Percentiles rank a stretch among this genome's conserved stretches.
phyloP scores from a whole-genome alignment of 2,329 filamentous ascomycete genomes.

The Emericellopsis cladophorae region DNA sequence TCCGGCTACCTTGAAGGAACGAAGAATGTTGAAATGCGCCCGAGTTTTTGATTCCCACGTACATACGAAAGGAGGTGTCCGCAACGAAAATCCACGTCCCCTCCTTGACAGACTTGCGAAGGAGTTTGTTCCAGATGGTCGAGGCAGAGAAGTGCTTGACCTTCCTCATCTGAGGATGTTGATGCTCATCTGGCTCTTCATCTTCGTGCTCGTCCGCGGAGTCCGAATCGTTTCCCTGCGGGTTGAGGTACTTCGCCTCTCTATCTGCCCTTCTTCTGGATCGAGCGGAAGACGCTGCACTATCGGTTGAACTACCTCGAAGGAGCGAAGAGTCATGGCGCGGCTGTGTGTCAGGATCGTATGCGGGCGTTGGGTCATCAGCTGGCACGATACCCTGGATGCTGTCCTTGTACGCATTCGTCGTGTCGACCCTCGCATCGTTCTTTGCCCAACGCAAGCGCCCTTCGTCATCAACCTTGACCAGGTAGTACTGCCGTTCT shows the following conservation, averaged over 20 bases:
- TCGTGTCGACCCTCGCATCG: conserved; percentile 63
- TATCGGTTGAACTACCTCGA: conserved; percentile 11
- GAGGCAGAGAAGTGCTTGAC: conserved; percentile 55
- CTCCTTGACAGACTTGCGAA: conserved; percentile 67
- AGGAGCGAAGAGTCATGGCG: conserved; percentile 2
- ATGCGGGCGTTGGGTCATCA: conserved; percentile 47
- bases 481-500: conserved; percentile 70
- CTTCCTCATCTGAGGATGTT: conserved; percentile 38
- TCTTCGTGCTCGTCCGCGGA: too few species aligned
- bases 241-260: conserved; percentile 51
- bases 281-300: conserved; percentile 24
- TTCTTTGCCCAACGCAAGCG: conserved; percentile 83
- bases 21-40: conserved; percentile 87
- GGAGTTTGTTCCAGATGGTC: conserved; percentile 64
- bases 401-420: conserved; percentile 64
- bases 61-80: conserved; percentile 73
- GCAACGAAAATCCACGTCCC: conserved; percentile 93
- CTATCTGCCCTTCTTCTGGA: conserved; percentile 44
- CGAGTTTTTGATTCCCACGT: conserved; percentile 80
- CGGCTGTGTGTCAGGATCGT: conserved; percentile 13
- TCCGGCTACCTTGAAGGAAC: conserved; percentile 72
- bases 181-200: conserved; percentile 35
- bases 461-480: conserved; percentile 61
- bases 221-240: conserved; percentile 11
- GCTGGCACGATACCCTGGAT: conserved; percentile 58